These are phyloP conservation scores for Globisporangium recalcitrans DNA, from an alignment of 352 stramenopile genomes.

Conservation along the genomic window DNA sequence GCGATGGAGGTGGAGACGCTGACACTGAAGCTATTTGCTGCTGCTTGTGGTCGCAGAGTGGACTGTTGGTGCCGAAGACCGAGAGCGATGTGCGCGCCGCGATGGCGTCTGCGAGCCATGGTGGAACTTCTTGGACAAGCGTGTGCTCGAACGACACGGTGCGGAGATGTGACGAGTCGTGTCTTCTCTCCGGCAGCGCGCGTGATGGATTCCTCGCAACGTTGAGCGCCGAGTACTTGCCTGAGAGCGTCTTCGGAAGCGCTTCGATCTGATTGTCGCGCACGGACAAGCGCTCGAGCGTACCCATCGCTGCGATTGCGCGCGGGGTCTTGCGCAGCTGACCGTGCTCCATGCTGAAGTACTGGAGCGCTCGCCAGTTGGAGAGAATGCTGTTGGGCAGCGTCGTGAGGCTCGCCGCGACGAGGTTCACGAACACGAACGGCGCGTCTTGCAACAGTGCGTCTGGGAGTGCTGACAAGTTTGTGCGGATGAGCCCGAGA, in stretches of 20 bases:
- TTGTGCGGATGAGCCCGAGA: constrained; percentile 6
- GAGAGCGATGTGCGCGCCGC: background rate
- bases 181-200: background rate
- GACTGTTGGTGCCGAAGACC: background rate
- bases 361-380: constrained; percentile 8
- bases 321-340: constrained; percentile 7
- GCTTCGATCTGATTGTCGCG: constrained; percentile 9
- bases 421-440: constrained; percentile 11
- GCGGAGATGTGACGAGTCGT: constrained; percentile 1
- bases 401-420: constrained; percentile 12
- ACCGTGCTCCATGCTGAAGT: constrained; percentile 16
- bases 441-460: constrained; percentile 6
- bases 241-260: background rate
- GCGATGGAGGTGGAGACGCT: background rate
- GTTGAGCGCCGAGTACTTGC: constrained; percentile 4
- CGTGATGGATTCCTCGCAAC: constrained; percentile 8
- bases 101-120: background rate
- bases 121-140: background rate
- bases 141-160: constrained; percentile 9
- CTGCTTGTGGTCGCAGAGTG: background rate
- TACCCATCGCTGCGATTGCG: background rate
- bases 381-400: constrained; percentile 3
- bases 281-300: constrained; percentile 12
- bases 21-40: background rate
- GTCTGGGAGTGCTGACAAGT: constrained; percentile 6